These are phyloP conservation scores for Pseudogymnoascus sp. DNA, from an alignment of 2,329 filamentous ascomycete species.

Conservation along the genomic window DNA sequence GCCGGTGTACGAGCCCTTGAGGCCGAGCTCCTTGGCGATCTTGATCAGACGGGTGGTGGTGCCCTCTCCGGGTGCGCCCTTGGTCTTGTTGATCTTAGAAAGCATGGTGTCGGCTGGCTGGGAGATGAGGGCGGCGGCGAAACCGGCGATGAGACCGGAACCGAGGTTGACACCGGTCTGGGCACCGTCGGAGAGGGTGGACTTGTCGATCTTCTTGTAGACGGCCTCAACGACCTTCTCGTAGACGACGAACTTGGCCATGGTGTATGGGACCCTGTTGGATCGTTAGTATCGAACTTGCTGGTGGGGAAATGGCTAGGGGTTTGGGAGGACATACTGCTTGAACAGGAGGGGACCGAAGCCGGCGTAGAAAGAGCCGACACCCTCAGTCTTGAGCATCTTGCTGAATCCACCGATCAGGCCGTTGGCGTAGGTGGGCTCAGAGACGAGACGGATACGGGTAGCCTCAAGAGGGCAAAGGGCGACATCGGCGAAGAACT, in stretches of 20 bases:
- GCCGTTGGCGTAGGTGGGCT: constrained; percentile 77
- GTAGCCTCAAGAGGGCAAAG: constrained; percentile 89
- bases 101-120: constrained; percentile 93
- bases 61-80: constrained; percentile 77
- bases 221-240: constrained; percentile 75
- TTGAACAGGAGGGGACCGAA: constrained; percentile 84
- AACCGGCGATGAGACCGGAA: constrained; percentile 70
- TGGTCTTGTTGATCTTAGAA: constrained; percentile 93
- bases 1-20: constrained; percentile 71
- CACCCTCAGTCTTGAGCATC: constrained; percentile 74
- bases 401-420: constrained; percentile 73
- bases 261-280: constrained; percentile 76
- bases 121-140: constrained; percentile 78
- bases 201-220: constrained; percentile 65
- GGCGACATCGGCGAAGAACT: constrained; percentile 69
- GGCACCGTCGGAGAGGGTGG: constrained; percentile 53
- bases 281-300: constrained; percentile 17
- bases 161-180: constrained; percentile 78
- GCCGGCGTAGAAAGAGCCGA: constrained; percentile 82
- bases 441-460: constrained; percentile 85
- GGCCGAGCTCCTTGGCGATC: constrained; percentile 77
- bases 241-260: constrained; percentile 92
- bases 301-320: constrained; percentile 15
- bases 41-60: constrained; percentile 74
- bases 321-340: constrained; percentile 45